These are phyloP conservation scores for Pseudonectria buxi DNA, from an alignment of 2,329 filamentous ascomycete genomes.

Conservation along the genomic window DNA sequence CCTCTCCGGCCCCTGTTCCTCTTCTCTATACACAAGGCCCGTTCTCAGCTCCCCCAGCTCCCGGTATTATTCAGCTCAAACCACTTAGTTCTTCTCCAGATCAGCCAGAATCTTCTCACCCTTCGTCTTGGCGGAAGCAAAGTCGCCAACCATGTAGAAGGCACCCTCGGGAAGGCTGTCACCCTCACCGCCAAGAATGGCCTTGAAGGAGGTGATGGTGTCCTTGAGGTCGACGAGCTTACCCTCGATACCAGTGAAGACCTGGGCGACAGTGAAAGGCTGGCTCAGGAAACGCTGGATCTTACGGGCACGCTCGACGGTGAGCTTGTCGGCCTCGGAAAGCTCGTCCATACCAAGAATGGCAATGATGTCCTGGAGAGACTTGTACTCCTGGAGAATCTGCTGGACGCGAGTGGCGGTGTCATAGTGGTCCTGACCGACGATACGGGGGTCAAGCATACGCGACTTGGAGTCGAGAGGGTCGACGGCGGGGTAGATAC, in stretches of 20 bases:
- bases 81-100: slow-evolving; percentile 58
- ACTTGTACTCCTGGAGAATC: slow-evolving; percentile 99
- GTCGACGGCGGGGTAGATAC: slow-evolving; percentile 99
- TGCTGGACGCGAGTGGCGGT: slow-evolving; percentile 94
- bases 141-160: slow-evolving; percentile 98
- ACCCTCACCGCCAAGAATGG: slow-evolving; percentile 89
- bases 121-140: slow-evolving; percentile 88
- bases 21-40: slow-evolving; percentile 52
- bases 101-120: slow-evolving; percentile 99
- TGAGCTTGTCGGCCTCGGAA: slow-evolving; percentile 98
- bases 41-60: slow-evolving; percentile 24
- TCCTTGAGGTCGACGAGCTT: slow-evolving; percentile 97
- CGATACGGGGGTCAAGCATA: slow-evolving; percentile 98
- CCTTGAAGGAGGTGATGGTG: slow-evolving; percentile 96
- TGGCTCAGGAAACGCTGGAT: slow-evolving; percentile 99
- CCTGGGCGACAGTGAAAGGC: slow-evolving; percentile 84
- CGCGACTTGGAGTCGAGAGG: slow-evolving; percentile 99
- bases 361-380: slow-evolving; percentile 99
- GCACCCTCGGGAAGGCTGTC: slow-evolving; percentile 90
- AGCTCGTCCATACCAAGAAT: slow-evolving; percentile 99
- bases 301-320: slow-evolving; percentile 99
- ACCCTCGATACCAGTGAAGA: slow-evolving; percentile 93
- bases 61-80: slow-evolving; percentile 30
- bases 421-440: slow-evolving; percentile 96
- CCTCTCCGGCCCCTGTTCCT: slow-evolving; percentile 43